These are phyloP conservation scores for Nakazawaea sp. DNA, from an alignment of 805 yeast genomes.

Conservation along the genomic window DNA sequence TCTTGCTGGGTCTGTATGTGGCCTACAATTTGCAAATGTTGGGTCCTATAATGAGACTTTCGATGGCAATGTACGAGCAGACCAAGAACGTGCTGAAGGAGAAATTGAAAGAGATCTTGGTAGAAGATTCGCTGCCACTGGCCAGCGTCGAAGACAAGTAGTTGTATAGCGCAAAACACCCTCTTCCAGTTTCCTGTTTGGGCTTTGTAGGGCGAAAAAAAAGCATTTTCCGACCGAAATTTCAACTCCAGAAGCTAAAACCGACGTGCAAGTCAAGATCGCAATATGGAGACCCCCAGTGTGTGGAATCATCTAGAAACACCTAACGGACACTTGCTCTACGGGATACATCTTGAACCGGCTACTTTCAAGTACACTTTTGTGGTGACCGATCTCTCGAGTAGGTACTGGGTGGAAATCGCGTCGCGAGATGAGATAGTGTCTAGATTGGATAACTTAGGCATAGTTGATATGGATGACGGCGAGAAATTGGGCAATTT, in stretches of 20 bases:
- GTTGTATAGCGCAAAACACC: no score
- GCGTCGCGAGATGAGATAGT: no score
- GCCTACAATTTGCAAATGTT: slow-evolving; percentile 67
- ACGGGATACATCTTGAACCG: not conserved
- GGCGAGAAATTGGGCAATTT: slow-evolving; percentile 2
- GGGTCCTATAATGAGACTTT: slow-evolving; percentile 65
- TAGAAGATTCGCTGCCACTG: slow-evolving; percentile 50
- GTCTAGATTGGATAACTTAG: no score
- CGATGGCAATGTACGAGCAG: slow-evolving; percentile 50
- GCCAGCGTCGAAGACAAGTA: no score
- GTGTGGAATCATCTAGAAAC: not conserved
- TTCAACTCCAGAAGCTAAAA: no score
- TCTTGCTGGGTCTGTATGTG: slow-evolving; percentile 56
- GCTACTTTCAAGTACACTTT: not conserved
- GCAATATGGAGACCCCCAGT: not conserved
- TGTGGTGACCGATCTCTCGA: slow-evolving; percentile 1
- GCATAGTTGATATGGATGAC: no score
- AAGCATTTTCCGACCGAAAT: no score
- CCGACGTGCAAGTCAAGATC: no score
- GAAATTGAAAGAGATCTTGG: slow-evolving; percentile 49
- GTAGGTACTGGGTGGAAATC: slow-evolving; percentile 3
- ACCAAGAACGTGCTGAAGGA: slow-evolving; percentile 50
- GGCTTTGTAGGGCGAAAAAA: no score
- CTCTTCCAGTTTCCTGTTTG: no score
- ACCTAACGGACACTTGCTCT: not conserved